Conservation (phyloP, 441 rosid genomes). For the Cnidoscolus chayamansa region DNA sequence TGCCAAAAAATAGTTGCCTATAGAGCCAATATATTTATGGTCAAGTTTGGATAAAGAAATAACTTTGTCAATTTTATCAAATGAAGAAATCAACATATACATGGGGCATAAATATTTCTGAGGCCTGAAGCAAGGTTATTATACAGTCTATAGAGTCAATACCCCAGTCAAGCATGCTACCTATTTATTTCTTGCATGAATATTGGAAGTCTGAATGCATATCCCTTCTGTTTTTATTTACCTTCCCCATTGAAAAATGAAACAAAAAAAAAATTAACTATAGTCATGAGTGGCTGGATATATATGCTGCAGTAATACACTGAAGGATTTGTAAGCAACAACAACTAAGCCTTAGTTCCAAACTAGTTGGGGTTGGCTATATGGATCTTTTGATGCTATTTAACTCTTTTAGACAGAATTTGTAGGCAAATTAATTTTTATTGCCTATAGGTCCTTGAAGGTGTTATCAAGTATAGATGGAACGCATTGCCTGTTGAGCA, state of each 20-base stretch:
- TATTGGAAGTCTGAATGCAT: neutral
- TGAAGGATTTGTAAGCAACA: too few species aligned
- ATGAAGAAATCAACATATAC: neutral
- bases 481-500: slow-evolving; percentile 97
- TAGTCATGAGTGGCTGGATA: too few species aligned
- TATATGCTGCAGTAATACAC: neutral
- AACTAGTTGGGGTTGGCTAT: too few species aligned
- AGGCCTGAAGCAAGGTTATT: neutral
- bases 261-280: neutral
- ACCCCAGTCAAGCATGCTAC: neutral
- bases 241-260: neutral
- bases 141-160: neutral
- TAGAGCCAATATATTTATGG: neutral
- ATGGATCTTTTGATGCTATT: too few species aligned
- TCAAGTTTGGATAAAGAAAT: neutral
- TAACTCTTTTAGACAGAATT: too few species aligned
- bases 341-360: too few species aligned
- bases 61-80: neutral
- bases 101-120: neutral
- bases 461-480: slow-evolving; percentile 99
- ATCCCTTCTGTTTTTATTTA: neutral
- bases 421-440: too few species aligned
- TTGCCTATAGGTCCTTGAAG: slow-evolving; percentile 76
- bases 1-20: neutral
- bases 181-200: neutral